phyloP scores from a whole-genome alignment of 139 green algal species.

The Haematococcus sp. region DNA sequence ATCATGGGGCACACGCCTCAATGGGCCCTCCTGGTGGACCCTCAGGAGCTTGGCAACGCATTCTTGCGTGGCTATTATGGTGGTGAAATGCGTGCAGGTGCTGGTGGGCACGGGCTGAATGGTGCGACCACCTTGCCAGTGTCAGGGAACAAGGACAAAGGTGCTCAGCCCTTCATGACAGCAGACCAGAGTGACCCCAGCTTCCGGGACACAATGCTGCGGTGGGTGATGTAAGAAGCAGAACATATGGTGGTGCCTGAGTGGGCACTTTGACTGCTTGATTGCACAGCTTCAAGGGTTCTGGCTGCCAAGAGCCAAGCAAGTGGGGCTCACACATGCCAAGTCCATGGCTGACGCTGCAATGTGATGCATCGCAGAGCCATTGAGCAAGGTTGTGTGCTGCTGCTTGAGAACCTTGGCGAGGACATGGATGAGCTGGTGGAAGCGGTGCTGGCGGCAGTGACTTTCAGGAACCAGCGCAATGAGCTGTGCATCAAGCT shows the following conservation, averaged over 20 bases:
- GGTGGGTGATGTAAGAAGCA: too few species aligned
- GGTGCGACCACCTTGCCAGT: too few species aligned
- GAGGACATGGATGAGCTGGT: conserved; percentile 47
- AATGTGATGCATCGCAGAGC: conserved; percentile 16
- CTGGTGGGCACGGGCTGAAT: background rate
- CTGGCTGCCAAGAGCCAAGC: too few species aligned
- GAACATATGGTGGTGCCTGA: background rate
- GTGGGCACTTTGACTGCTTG: too few species aligned
- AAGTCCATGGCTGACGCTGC: too few species aligned
- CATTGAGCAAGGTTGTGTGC: conserved; percentile 35
- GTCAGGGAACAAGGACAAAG: too few species aligned
- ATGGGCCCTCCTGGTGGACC: conserved; percentile 32
- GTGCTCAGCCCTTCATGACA: conserved; percentile 7
- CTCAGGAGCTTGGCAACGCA: conserved; percentile 31
- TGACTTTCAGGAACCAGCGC: conserved; percentile 7
- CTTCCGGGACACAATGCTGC: conserved; percentile 28
- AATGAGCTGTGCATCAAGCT: conserved; percentile 23
- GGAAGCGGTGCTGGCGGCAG: conserved; percentile 21
- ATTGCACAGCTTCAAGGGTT: too few species aligned
- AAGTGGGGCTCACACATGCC: too few species aligned
- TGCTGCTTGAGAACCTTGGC: conserved; percentile 45
- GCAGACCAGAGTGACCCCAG: conserved; percentile 24
- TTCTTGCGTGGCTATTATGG: conserved; percentile 37
- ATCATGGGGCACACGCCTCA: conserved; percentile 31
- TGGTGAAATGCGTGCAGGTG: conserved; percentile 3